Percentiles rank a stretch among this genome's conserved stretches.
These are phyloP conservation scores for Huntiella savannae DNA, from an alignment of 2,329 filamentous ascomycete genomes.

Conservation along the genomic window DNA sequence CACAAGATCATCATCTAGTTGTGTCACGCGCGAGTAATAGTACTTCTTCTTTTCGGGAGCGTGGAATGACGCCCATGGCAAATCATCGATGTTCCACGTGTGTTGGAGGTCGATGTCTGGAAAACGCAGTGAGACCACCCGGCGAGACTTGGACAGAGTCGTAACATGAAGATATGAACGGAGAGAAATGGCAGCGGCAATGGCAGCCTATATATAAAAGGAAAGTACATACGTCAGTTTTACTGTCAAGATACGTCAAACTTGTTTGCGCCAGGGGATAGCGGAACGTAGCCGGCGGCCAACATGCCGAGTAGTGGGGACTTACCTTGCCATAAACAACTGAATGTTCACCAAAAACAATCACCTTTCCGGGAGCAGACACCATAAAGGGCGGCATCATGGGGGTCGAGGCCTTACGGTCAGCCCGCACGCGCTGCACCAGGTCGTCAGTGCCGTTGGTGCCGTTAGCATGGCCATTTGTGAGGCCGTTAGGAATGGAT, in stretches of 20 bases:
- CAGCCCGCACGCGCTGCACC: constrained; percentile 21
- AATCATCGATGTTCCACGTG: constrained; percentile 80
- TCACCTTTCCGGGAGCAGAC: constrained; percentile 92
- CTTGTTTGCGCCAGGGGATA: background rate
- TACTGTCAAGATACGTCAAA: background rate
- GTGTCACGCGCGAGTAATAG: constrained; percentile 78
- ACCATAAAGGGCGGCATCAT: constrained; percentile 91
- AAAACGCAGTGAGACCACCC: constrained; percentile 74
- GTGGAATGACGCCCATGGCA: constrained; percentile 74
- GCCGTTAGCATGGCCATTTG: constrained; percentile 14
- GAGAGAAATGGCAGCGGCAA: constrained; percentile 85
- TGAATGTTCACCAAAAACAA: constrained; percentile 92
- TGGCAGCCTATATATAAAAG: constrained; percentile 44
- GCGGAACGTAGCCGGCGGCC: constrained; percentile 4
- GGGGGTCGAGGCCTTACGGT: constrained; percentile 40
- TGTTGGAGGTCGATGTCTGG: constrained; percentile 79
- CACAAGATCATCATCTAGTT: constrained; percentile 66
- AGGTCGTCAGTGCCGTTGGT: constrained; percentile 20
- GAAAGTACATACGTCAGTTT: background rate
- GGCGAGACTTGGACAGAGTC: constrained; percentile 76
- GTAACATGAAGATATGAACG: constrained; percentile 94
- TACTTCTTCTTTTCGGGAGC: constrained; percentile 75
- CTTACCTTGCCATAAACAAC: constrained; percentile 88
- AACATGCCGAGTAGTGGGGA: background rate
- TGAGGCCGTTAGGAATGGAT: constrained; percentile 3